These are phyloP conservation scores for Serendipita indica DNA, from an alignment of 768 basidiomycete species.

Conservation along the genomic window DNA sequence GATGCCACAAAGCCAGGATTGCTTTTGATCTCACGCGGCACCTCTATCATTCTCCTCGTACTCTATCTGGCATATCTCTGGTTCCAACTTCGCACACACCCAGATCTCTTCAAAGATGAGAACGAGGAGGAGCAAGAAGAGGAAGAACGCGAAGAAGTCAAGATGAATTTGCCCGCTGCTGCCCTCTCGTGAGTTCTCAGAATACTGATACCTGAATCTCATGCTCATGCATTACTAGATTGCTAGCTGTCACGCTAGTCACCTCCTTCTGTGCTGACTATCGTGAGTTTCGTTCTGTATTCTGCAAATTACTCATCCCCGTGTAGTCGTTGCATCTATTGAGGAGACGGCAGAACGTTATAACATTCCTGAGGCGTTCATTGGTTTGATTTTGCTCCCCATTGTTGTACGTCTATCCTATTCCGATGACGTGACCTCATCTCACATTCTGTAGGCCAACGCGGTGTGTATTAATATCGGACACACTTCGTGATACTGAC, in stretches of 20 bases:
- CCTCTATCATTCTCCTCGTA: slow-evolving; percentile 54
- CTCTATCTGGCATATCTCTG: slow-evolving; percentile 62
- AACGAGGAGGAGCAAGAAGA: slow-evolving; percentile 29
- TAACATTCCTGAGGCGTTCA: slow-evolving; percentile 69
- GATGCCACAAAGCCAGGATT: slow-evolving; percentile 34
- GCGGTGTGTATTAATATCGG: not conserved
- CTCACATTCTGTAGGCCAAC: slow-evolving; percentile 23
- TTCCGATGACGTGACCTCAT: slow-evolving; percentile 20
- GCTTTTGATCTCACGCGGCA: slow-evolving; percentile 64
- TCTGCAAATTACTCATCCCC: not conserved
- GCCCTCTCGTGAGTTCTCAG: slow-evolving; percentile 31
- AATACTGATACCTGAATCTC: not conserved
- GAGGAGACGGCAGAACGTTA: slow-evolving; percentile 79
- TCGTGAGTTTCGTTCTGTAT: slow-evolving; percentile 31
- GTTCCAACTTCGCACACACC: slow-evolving; percentile 44
- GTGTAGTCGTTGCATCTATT: slow-evolving; percentile 71
- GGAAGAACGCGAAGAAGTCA: slow-evolving; percentile 29
- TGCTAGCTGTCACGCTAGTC: slow-evolving; percentile 59
- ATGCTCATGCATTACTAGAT: slow-evolving; percentile 23
- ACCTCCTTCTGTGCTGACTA: slow-evolving; percentile 87
- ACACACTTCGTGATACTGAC: too few relatives aligned
- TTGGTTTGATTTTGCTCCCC: slow-evolving; percentile 73
- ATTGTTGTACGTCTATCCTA: slow-evolving; percentile 50
- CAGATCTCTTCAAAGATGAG: slow-evolving; percentile 13
- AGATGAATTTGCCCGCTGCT: slow-evolving; percentile 63